Base-by-base conservation (phyloP, 192 early-diverging fungal species). In the Lunasporangiospora selenospora region DNA sequence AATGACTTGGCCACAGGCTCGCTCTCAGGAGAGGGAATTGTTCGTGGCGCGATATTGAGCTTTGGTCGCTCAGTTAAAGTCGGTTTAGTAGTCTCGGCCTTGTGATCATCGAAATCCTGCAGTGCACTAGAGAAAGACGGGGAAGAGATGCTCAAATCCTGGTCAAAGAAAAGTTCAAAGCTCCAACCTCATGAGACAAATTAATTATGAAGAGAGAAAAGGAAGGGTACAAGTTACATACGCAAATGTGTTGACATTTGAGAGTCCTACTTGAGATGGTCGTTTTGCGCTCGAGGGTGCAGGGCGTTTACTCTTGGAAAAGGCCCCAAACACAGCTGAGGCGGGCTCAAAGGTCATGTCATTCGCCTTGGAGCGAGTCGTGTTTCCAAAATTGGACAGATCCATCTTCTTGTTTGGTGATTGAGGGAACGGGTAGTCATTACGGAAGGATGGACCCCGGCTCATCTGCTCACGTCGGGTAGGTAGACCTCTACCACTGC, bases 351-450 rank as follows among this genome's bases (percentile, higher is more conserved):
- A 48, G 18, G 55, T 40, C n/a, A n/a, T n/a, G 19, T 50, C 46
- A 30, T 62, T 45, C 34, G 65, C 41, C 57, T 83, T 81, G 52
- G 76, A 75, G 44, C 81, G 77, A 40, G 76, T 71, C 6, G 88
- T 60, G 41, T 89, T 79, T 40, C 92, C 92, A 77, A 93, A 92
- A 46, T 80, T 75, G 40, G 82, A 69, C 38, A 92, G 54, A 52
- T 94, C 90, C 92, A 42, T 86, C 82, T 80, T 85, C 84, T 50
- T 81, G 67, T 61, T 88, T 88, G 53, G 81, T 67, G n/a, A 54
- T 73, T 66, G 75, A n/a, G n/a, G n/a, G n/a, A n/a, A n/a, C n/a
- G n/a, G n/a, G n/a, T n/a, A n/a, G n/a, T n/a, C n/a, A n/a, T n/a
- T n/a, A 62, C 85, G 83, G 48, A 78, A 81, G 33, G 89, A 90